phyloP scores from a whole-genome alignment of 805 yeast species.

The Lipomyces chichibuensis region DNA sequence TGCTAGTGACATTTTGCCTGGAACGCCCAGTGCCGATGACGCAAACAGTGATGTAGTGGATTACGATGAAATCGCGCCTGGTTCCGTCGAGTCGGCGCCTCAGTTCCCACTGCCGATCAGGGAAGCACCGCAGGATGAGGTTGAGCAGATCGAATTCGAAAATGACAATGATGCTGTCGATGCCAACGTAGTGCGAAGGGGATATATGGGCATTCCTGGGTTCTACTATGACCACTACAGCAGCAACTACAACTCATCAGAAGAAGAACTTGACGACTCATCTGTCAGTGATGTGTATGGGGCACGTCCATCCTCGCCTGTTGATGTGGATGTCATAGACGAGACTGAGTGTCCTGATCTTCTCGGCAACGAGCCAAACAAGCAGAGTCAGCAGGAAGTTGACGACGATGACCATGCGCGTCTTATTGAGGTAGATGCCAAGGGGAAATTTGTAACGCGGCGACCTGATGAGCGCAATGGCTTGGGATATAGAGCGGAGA shows the following conservation, averaged over 20 bases:
- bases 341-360: neutral
- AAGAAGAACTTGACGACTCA: constrained; percentile 32
- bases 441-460: constrained; percentile 12
- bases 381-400: neutral
- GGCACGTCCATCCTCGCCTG: constrained; percentile 7
- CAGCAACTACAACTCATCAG: constrained; percentile 32
- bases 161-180: neutral
- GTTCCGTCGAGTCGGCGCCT: neutral
- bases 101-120: neutral
- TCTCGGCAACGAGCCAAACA: neutral
- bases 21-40: constrained; percentile 7
- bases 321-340: constrained; percentile 3
- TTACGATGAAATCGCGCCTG: constrained; percentile 9
- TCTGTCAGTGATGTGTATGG: constrained; percentile 13
- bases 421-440: constrained; percentile 18
- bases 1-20: constrained; percentile 26
- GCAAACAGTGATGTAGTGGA: constrained; percentile 17
- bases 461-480: neutral
- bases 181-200: neutral
- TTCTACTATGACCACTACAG: constrained; percentile 22
- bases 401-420: constrained; percentile 19
- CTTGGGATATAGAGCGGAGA: neutral
- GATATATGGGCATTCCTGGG: constrained; percentile 25
- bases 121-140: neutral
- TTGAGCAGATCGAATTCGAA: neutral